Conservation (phyloP, 2,329 filamentous ascomycete species). For the Colletotrichum sp. region DNA sequence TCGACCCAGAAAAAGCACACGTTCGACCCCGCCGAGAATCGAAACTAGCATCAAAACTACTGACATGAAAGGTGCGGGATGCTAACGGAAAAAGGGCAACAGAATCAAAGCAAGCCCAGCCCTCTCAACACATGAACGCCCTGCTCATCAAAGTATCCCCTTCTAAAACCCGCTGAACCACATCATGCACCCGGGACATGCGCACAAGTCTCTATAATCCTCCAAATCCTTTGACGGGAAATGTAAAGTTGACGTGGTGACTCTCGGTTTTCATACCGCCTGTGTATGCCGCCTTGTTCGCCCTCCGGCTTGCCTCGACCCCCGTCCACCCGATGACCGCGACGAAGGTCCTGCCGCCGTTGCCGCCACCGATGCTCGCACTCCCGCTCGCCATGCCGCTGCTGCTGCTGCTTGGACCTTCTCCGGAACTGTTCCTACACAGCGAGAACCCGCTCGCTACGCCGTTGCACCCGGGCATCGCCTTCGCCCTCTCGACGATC, state of each 20-base stretch:
- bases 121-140: neutral
- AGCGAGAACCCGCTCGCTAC: constrained; percentile 26
- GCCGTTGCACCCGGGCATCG: constrained; percentile 28
- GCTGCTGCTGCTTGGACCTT: neutral
- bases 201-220: constrained; percentile 17
- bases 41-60: neutral
- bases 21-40: neutral
- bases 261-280: constrained; percentile 23
- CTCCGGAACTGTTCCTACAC: neutral
- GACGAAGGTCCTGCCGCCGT: constrained; percentile 27
- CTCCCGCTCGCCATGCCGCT: neutral
- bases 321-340: constrained; percentile 28
- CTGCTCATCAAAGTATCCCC: neutral
- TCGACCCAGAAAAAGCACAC: neutral
- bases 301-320: constrained; percentile 26
- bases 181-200: constrained; percentile 20
- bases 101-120: neutral
- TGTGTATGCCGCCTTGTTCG: constrained; percentile 20
- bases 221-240: constrained; percentile 31
- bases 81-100: neutral
- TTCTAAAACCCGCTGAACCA: constrained; percentile 18
- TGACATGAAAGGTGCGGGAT: neutral
- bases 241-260: constrained; percentile 31
- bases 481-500: constrained; percentile 23
- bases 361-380: neutral